Evolutionary conservation across 768 basidiomycete species (phyloP), one percentile per base, ranked within the genome.

Genomic region (Sporobolomyces phaffii): DNA sequence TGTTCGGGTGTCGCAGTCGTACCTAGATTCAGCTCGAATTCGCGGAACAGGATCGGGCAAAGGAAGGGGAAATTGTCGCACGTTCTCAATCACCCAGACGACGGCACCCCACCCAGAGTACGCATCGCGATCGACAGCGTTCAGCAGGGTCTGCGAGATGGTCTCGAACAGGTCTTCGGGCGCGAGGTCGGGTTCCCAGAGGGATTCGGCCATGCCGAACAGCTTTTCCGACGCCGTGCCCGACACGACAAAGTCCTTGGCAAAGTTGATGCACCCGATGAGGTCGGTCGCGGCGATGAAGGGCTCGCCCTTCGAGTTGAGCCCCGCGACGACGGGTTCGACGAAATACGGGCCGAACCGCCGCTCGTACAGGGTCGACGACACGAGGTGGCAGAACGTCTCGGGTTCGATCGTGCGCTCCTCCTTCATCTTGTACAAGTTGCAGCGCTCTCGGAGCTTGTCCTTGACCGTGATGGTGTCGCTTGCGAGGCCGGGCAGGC

Each of bases 341-440:
- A 91, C 84, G 80, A 91, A 96, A 81, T 89, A 99, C 40, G 96
- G 93, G 10, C 90, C 90, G 75, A 98, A 99, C 78, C 96, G 85
- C 76, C 85, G 86, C 79, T 97, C 91, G 78, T 98, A 99, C 20
- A 99, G 83, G 26, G 93, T 94, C 58, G 90, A 92, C 47, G 90
- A 91, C 67, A 97, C 88, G 70, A 99, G 86, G 76, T 92, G 91
- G 31, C 91, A 88, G 78, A 98, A 97, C 10, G 91, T 91, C 81
- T 92, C 87, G 48, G 96, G 96, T 73, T 90, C 87, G 74, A 99
- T 96, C 76, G 94, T 87, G 69, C 94, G 85, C 77, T 96, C 94
- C 79, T 99, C 94, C 79, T 99, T 99, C 83, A 99, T 97, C 36
- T 90, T 89, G 80, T 97, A 98, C 90, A 98, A 93, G 81, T 99